phyloP scores from a whole-genome alignment of 148 eudicot genomes.

The Amaranthus palmeri region DNA sequence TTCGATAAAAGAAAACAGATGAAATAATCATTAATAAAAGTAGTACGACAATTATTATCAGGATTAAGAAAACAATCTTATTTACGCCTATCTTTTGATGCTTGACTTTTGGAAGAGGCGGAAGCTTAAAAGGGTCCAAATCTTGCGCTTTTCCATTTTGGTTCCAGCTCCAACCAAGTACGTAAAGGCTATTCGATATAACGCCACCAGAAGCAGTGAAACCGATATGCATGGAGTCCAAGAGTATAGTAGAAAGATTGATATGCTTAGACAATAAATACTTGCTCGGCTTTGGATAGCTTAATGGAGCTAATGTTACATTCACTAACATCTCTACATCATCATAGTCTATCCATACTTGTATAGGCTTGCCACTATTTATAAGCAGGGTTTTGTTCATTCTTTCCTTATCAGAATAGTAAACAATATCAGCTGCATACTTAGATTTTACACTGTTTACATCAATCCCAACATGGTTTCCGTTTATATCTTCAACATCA shows the following conservation, averaged over 20 bases:
- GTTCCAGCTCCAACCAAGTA: background rate
- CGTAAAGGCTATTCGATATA: slow-evolving; percentile 14
- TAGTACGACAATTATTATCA: background rate
- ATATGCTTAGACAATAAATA: slow-evolving; percentile 15
- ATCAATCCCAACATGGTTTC: slow-evolving; percentile 31
- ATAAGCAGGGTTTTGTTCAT: slow-evolving; percentile 8
- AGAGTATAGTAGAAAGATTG: slow-evolving; percentile 14
- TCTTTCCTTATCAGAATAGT: slow-evolving; percentile 14
- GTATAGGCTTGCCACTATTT: slow-evolving; percentile 13
- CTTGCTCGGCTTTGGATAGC: slow-evolving; percentile 16
- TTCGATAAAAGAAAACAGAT: background rate
- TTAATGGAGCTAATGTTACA: background rate
- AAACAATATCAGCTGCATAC: background rate
- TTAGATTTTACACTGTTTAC: slow-evolving; percentile 15
- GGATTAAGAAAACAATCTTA: background rate
- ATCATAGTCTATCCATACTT: slow-evolving; percentile 20
- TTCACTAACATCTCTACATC: background rate
- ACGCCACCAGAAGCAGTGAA: slow-evolving; percentile 15
- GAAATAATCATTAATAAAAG: background rate
- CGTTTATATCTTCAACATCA: slow-evolving; percentile 8
- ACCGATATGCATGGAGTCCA: slow-evolving; percentile 17
- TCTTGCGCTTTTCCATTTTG: background rate
- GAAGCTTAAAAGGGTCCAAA: slow-evolving; percentile 16
- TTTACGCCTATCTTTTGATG: background rate
- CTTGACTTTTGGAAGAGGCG: slow-evolving; percentile 12